Conservation (phyloP, 73 alveolate species). For the Paramecium tetraurelia region DNA sequence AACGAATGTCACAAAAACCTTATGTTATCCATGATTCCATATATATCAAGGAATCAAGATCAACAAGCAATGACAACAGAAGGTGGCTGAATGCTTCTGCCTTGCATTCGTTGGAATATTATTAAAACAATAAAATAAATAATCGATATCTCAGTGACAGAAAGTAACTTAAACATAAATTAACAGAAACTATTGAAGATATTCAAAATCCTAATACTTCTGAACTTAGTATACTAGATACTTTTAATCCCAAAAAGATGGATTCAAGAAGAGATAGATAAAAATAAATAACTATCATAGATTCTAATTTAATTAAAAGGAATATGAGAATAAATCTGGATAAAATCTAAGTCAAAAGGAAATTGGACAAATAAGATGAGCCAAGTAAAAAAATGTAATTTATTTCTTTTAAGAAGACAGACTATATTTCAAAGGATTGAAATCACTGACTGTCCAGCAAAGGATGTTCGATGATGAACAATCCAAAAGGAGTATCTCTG, state of each 20-base stretch:
- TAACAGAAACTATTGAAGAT: neutral
- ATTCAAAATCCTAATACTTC: neutral
- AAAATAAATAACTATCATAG: neutral
- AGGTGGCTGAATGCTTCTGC: constrained; percentile 50
- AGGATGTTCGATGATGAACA: neutral
- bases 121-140: neutral
- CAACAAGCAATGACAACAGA: neutral
- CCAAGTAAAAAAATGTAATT: neutral
- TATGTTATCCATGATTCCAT: neutral
- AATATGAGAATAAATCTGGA: neutral
- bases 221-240: neutral
- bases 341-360: neutral
- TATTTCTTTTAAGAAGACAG: neutral
- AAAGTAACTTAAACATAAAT: neutral
- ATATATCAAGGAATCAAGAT: neutral
- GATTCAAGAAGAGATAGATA: neutral
- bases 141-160: neutral
- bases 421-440: neutral
- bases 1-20: neutral
- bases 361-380: neutral
- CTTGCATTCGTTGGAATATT: neutral
- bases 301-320: neutral
- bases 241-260: neutral
- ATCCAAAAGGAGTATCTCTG: neutral
- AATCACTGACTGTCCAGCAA: neutral